These are phyloP conservation scores for Mitragyna speciosa DNA, from an alignment of 257 asterid genomes.

Conservation along the genomic window DNA sequence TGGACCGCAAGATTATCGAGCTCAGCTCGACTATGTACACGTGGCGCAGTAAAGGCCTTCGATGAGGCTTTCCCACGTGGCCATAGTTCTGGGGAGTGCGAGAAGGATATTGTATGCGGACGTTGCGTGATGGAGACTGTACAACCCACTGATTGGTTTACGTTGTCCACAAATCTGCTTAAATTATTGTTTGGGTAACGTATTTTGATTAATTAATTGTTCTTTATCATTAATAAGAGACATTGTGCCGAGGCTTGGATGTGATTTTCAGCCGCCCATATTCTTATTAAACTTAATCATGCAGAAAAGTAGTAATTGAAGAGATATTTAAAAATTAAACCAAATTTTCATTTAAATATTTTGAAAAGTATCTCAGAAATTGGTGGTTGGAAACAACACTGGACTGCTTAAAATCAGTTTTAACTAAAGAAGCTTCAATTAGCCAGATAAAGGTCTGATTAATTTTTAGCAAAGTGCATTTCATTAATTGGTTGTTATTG, in stretches of 20 bases:
- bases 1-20: constrained; percentile 29
- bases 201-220: not conserved
- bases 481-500: not conserved
- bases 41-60: constrained; percentile 8
- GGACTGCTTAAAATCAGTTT: too few species aligned
- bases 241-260: too few species aligned
- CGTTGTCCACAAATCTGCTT: not conserved
- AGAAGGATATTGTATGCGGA: constrained; percentile 7
- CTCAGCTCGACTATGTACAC: not conserved
- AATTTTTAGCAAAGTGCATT: not conserved
- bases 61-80: constrained; percentile 15
- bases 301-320: too few species aligned
- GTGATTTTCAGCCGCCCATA: too few species aligned
- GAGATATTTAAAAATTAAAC: too few species aligned
- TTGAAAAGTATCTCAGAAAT: too few species aligned
- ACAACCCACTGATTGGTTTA: constrained; percentile 28
- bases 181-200: not conserved
- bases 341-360: too few species aligned
- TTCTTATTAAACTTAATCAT: too few species aligned
- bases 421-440: too few species aligned
- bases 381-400: too few species aligned
- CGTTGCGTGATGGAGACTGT: constrained; percentile 33
- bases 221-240: too few species aligned
- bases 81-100: not conserved
- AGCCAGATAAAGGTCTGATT: too few species aligned